These are phyloP conservation scores for Mycena vitilis DNA, from an alignment of 768 basidiomycete genomes.

Conservation along the genomic window DNA sequence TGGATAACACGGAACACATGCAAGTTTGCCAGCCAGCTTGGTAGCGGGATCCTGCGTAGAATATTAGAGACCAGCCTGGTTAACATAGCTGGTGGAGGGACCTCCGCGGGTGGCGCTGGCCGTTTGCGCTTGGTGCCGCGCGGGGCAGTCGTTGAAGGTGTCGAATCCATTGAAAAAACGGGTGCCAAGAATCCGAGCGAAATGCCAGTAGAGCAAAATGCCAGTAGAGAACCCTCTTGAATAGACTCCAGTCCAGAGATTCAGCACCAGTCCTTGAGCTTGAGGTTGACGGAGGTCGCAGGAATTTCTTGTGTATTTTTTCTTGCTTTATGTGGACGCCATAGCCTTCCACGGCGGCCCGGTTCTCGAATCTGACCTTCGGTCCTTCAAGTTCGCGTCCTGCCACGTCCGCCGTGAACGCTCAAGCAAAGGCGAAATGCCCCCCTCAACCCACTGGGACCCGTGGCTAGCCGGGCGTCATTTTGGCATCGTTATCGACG, in stretches of 20 bases:
- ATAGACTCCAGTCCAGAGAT: too few species aligned
- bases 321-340: not conserved
- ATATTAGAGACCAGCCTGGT: not conserved
- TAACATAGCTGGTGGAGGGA: not conserved
- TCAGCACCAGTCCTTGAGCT: too few species aligned
- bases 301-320: not conserved
- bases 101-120: slow-evolving; percentile 26
- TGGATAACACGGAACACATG: slow-evolving; percentile 42
- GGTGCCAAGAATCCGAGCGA: too few species aligned
- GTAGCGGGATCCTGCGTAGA: slow-evolving; percentile 48
- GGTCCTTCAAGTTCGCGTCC: not conserved
- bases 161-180: slow-evolving; percentile 14
- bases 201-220: too few species aligned
- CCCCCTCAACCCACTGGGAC: slow-evolving; percentile 72
- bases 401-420: slow-evolving; percentile 24
- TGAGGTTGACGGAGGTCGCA: too few species aligned
- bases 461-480: slow-evolving; percentile 83
- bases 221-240: too few species aligned
- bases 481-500: slow-evolving; percentile 97
- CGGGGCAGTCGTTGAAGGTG: slow-evolving; percentile 10
- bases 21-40: slow-evolving; percentile 67
- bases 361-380: not conserved
- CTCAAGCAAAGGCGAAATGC: slow-evolving; percentile 58
- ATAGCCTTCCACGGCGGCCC: not conserved
- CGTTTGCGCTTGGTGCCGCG: slow-evolving; percentile 36